phyloP scores from a whole-genome alignment of 768 basidiomycete genomes.

The Podaxis mareebaensis region DNA sequence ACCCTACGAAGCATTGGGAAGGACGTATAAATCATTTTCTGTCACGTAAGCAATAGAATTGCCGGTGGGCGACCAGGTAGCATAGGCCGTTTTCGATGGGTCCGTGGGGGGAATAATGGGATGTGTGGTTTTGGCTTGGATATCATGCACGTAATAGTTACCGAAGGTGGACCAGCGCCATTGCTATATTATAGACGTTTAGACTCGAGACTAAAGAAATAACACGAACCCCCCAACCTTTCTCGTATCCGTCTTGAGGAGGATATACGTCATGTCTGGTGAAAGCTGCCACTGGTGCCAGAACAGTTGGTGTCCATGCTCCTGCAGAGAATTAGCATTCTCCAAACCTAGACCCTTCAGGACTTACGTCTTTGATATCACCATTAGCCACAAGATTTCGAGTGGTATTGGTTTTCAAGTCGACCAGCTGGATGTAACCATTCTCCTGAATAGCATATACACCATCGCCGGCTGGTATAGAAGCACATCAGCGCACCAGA shows the following conservation, averaged over 20 bases:
- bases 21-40: slow-evolving; percentile 86
- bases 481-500: background rate
- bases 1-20: slow-evolving; percentile 65
- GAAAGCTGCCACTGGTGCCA: slow-evolving; percentile 80
- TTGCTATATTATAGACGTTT: slow-evolving; percentile 50
- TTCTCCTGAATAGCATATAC: slow-evolving; percentile 71
- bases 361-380: slow-evolving; percentile 67
- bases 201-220: background rate
- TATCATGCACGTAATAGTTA: slow-evolving; percentile 90
- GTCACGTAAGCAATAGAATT: slow-evolving; percentile 86
- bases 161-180: slow-evolving; percentile 92
- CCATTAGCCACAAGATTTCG: slow-evolving; percentile 53
- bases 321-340: slow-evolving; percentile 36
- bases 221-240: slow-evolving; percentile 50
- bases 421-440: slow-evolving; percentile 74
- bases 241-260: slow-evolving; percentile 71
- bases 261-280: slow-evolving; percentile 86
- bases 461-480: slow-evolving; percentile 83
- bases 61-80: slow-evolving; percentile 84
- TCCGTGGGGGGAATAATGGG: slow-evolving; percentile 68
- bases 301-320: slow-evolving; percentile 47
- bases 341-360: background rate
- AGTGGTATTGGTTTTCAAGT: slow-evolving; percentile 75
- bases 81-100: slow-evolving; percentile 77
- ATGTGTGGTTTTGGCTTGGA: slow-evolving; percentile 65